Evolutionary conservation across 768 basidiomycete genomes (phyloP).

Genomic region (Trametes villosa): DNA sequence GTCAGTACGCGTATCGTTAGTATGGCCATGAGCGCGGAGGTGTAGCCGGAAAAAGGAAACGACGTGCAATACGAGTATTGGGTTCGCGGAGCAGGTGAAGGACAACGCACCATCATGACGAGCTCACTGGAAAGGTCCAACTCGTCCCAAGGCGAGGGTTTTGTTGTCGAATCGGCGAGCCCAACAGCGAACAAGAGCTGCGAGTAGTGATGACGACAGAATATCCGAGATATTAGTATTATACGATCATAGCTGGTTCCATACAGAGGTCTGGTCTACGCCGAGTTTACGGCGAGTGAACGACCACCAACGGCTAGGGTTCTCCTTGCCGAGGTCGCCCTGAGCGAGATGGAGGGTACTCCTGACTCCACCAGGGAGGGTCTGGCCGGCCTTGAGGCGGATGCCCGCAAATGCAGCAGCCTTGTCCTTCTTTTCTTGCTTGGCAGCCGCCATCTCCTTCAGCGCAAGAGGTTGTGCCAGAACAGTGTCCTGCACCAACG

Average conservation of each 20-base stretch:
- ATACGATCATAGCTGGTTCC: conserved; percentile 29
- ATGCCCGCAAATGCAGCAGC: conserved; percentile 26
- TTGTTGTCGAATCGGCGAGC: too few species aligned
- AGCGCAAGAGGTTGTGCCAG: conserved; percentile 66
- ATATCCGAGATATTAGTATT: conserved; percentile 13
- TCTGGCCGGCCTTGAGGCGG: conserved; percentile 52
- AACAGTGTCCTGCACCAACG: conserved; percentile 58
- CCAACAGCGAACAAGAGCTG: too few species aligned
- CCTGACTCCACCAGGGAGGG: conserved; percentile 59
- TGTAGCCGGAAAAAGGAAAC: too few species aligned
- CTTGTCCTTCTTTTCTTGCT: conserved; percentile 38
- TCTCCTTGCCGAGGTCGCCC: conserved; percentile 44
- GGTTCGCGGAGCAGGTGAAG: too few species aligned
- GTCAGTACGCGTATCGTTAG: too few species aligned
- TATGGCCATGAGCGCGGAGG: too few species aligned
- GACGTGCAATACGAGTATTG: too few species aligned
- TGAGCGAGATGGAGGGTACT: conserved; percentile 58
- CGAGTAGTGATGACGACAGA: neutral
- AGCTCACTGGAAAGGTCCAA: too few species aligned
- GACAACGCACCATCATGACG: too few species aligned
- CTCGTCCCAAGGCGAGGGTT: too few species aligned
- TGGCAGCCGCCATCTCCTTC: conserved; percentile 49
- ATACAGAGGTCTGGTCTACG: conserved; percentile 32
- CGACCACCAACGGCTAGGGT: conserved; percentile 25
- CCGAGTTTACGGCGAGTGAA: conserved; percentile 36